Evolutionary conservation across 306 rosid species (phyloP).

Genomic region (Quercus bicolor): DNA sequence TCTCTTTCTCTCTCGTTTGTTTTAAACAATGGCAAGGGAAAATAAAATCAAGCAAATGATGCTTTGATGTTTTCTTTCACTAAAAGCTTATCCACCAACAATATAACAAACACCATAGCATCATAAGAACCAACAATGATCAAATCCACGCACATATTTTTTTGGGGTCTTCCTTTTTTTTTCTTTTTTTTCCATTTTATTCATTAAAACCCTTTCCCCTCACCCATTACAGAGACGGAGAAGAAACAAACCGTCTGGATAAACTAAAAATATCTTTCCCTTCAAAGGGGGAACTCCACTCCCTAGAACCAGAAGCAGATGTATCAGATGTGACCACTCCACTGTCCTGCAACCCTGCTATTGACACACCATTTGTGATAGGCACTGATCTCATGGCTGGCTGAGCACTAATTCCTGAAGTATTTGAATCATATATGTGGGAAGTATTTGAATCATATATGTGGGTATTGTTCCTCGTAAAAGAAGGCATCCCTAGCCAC

Average conservation of each 20-base stretch:
- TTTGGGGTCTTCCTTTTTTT: constrained; percentile 25
- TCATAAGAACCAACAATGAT: constrained; percentile 54
- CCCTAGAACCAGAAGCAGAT: constrained; percentile 59
- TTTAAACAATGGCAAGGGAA: not conserved
- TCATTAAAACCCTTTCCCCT: constrained; percentile 41
- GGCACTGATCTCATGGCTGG: constrained; percentile 49
- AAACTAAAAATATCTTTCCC: constrained; percentile 93
- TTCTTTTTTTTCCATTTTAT: constrained; percentile 50
- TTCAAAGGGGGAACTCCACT: constrained; percentile 95
- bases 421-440: constrained; percentile 53
- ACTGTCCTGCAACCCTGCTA: constrained; percentile 66
- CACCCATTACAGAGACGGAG: constrained; percentile 73
- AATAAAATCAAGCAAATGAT: constrained; percentile 21
- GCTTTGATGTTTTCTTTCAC: constrained; percentile 29
- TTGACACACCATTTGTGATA: constrained; percentile 47
- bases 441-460: constrained; percentile 56
- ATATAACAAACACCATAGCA: constrained; percentile 42
- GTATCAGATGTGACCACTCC: constrained; percentile 57
- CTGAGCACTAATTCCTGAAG: constrained; percentile 56
- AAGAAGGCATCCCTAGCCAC: constrained; percentile 66
- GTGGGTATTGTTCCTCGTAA: constrained; percentile 42
- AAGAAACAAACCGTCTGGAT: constrained; percentile 96
- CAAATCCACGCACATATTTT: constrained; percentile 54
- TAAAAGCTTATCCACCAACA: constrained; percentile 47
- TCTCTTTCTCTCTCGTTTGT: not conserved